Evolutionary conservation across 2,329 filamentous ascomycete species (phyloP).

Genomic region (Dothideomycetidae sp.): DNA sequence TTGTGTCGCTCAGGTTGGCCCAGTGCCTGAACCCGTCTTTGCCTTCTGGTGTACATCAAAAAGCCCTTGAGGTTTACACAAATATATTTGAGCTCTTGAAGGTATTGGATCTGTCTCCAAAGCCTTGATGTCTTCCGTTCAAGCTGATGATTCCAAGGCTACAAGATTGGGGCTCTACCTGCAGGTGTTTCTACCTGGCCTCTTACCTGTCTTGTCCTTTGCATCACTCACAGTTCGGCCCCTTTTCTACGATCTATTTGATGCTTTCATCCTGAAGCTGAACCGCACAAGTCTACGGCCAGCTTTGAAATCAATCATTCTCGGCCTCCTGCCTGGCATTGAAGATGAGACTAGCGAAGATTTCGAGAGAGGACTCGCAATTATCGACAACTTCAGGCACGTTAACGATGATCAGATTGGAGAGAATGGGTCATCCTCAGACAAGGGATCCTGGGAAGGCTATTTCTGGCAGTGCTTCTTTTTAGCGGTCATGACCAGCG

Average conservation of each 20-base stretch:
- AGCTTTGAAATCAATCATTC: slow-evolving; percentile 75
- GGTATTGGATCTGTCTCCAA: slow-evolving; percentile 29
- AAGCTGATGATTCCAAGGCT: slow-evolving; percentile 10
- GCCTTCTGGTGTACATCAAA: slow-evolving; percentile 94
- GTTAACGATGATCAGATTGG: slow-evolving; percentile 40
- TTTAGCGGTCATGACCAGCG: slow-evolving; percentile 78
- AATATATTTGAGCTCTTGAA: slow-evolving; percentile 81
- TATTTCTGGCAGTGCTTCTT: slow-evolving; percentile 99
- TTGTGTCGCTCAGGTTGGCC: slow-evolving; percentile 77
- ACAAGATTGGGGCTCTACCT: slow-evolving; percentile 57
- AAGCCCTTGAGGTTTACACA: slow-evolving; percentile 83
- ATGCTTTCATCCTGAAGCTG: slow-evolving; percentile 62
- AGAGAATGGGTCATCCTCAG: slow-evolving; percentile 35
- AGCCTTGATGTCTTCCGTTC: no score
- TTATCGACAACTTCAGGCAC: slow-evolving; percentile 64
- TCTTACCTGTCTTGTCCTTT: slow-evolving; percentile 81
- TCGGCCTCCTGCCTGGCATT: slow-evolving; percentile 77
- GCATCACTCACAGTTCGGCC: slow-evolving; percentile 84
- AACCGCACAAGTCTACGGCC: slow-evolving; percentile 61
- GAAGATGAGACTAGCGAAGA: slow-evolving; percentile 97
- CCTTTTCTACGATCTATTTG: slow-evolving; percentile 69
- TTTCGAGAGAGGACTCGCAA: slow-evolving; percentile 71
- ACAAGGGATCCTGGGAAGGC: slow-evolving; percentile 40
- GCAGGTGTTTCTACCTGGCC: slow-evolving; percentile 73
- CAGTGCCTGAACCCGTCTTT: slow-evolving; percentile 90